These are phyloP conservation scores for Hericium erinaceus DNA, from an alignment of 768 basidiomycete species.

Conservation along the genomic window DNA sequence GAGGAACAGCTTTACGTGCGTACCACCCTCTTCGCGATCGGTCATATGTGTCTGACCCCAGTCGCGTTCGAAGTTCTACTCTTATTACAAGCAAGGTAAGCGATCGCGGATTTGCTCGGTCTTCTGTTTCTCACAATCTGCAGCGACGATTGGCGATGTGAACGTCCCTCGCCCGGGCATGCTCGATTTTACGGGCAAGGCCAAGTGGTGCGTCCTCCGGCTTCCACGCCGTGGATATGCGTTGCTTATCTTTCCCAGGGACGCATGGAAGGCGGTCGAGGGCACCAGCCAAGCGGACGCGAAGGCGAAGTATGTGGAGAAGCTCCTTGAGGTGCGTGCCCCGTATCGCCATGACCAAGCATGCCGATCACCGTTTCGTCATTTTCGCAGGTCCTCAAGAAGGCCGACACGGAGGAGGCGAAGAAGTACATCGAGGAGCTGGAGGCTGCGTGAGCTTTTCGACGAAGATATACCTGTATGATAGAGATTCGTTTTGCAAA, in stretches of 20 bases:
- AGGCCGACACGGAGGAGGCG: constrained; percentile 38
- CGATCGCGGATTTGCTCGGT: constrained; percentile 7
- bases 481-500: no score
- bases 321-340: constrained; percentile 53
- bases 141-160: constrained; percentile 70
- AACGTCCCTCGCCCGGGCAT: constrained; percentile 58
- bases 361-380: not conserved
- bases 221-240: not conserved
- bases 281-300: constrained; percentile 70
- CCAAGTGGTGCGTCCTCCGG: constrained; percentile 63
- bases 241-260: constrained; percentile 37
- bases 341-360: constrained; percentile 3
- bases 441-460: constrained; percentile 30
- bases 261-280: constrained; percentile 75
- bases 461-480: not conserved
- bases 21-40: constrained; percentile 23
- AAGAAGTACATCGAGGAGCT: constrained; percentile 52
- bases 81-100: constrained; percentile 86
- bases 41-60: constrained; percentile 4
- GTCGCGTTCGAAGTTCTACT: constrained; percentile 66
- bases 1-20: constrained; percentile 72
- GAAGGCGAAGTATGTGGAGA: constrained; percentile 61
- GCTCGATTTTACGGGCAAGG: constrained; percentile 80
- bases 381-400: constrained; percentile 45
- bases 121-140: constrained; percentile 3